Evolutionary conservation across 805 yeast species (phyloP).

Genomic region (Candida tallmaniae): DNA sequence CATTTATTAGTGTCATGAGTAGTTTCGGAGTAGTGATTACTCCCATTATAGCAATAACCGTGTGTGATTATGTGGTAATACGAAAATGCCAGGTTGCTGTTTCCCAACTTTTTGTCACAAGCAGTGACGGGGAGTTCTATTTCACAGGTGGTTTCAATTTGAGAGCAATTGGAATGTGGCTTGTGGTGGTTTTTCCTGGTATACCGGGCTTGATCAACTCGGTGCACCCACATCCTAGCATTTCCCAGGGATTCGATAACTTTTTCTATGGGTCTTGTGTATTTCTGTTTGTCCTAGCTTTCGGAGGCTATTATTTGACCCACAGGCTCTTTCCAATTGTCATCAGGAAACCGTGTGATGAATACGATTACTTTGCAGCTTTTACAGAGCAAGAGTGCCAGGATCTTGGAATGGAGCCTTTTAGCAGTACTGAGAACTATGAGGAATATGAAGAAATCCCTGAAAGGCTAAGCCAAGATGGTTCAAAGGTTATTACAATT

Average conservation of each 20-base stretch:
- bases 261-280: conserved; percentile 14
- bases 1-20: conserved; percentile 15
- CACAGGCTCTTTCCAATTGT: conserved; percentile 6
- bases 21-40: conserved; percentile 16
- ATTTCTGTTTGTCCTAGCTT: conserved; percentile 22
- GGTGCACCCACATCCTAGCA: conserved; percentile 14
- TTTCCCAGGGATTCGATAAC: conserved; percentile 10
- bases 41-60: conserved; percentile 21
- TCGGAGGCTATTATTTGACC: conserved; percentile 29
- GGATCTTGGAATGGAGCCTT: conserved; percentile 15
- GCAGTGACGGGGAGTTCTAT: conserved; percentile 35
- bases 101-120: conserved; percentile 33
- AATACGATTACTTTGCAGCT: conserved; percentile 35
- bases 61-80: conserved; percentile 34
- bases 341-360: conserved; percentile 31
- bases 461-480: too few species aligned
- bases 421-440: too few species aligned
- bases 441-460: too few species aligned
- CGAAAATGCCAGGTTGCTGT: conserved; percentile 37
- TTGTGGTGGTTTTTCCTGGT: conserved; percentile 42
- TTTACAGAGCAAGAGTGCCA: conserved; percentile 33
- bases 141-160: conserved; percentile 41
- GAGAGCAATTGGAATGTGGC: conserved; percentile 36
- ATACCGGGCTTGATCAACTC: conserved; percentile 44
- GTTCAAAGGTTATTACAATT: too few species aligned